Conservation (phyloP, 169 alveolate species). For the Eimeria maxima region DNA sequence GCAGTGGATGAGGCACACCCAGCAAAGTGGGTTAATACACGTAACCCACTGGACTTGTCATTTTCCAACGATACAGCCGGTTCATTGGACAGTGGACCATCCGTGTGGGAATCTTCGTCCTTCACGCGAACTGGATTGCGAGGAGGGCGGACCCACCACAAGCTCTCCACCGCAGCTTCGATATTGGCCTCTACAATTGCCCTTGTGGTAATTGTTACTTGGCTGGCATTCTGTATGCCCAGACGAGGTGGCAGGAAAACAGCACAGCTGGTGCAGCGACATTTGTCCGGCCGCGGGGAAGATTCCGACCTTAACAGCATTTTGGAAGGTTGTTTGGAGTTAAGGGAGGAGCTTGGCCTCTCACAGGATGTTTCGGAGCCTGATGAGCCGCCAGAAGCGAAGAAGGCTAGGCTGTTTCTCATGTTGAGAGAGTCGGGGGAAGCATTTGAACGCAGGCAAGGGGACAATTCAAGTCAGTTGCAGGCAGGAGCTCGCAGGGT, state of each 20-base stretch:
- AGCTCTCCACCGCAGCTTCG: not conserved
- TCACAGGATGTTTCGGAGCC: not conserved
- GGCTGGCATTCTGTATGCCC: not conserved
- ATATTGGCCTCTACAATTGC: not conserved
- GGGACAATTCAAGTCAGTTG: not conserved
- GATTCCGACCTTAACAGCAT: not conserved
- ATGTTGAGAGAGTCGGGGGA: not conserved
- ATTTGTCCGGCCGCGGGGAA: not conserved
- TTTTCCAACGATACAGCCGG: not conserved
- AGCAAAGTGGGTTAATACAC: not conserved
- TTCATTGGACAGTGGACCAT: not conserved
- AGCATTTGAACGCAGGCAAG: not conserved
- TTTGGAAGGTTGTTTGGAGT: not conserved
- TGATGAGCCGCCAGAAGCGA: not conserved
- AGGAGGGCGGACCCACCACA: not conserved
- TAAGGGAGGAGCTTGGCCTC: not conserved
- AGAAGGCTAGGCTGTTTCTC: not conserved
- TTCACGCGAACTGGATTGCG: not conserved
- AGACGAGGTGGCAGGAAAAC: not conserved
- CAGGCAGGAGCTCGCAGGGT: not conserved
- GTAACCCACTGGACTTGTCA: not conserved
- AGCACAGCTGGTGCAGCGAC: constrained; percentile 14
- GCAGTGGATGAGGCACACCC: not conserved
- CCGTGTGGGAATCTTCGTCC: not conserved
- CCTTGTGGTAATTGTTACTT: not conserved